These are phyloP conservation scores for Debaryomyces coudertii DNA, from an alignment of 1,139 yeast species.

Conservation along the genomic window DNA sequence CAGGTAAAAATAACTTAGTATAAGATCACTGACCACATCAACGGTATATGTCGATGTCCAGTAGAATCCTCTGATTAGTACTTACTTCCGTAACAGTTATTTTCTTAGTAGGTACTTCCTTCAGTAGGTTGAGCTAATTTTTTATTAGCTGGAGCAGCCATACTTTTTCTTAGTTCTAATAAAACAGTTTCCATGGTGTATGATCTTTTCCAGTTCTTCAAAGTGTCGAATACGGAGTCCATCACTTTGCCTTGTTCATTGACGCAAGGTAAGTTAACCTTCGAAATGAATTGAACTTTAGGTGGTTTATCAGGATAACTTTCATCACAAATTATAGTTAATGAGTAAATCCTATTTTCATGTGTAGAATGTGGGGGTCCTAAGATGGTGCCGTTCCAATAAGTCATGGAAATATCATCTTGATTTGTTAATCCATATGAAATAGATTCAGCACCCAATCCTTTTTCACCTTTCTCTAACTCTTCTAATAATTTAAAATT, in stretches of 20 bases:
- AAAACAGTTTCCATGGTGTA: constrained; percentile 91
- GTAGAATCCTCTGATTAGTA: constrained; percentile 35
- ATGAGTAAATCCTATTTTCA: constrained; percentile 89
- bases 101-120: constrained; percentile 63
- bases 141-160: constrained; percentile 84
- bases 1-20: neutral
- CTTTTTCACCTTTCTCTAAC: constrained; percentile 97
- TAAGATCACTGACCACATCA: neutral
- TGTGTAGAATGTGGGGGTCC: constrained; percentile 97
- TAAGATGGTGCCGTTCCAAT: constrained; percentile 94
- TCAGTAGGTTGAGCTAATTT: constrained; percentile 90
- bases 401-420: constrained; percentile 88
- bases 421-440: constrained; percentile 89
- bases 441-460: constrained; percentile 94
- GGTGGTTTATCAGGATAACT: constrained; percentile 92
- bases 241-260: constrained; percentile 70
- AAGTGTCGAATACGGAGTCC: constrained; percentile 62
- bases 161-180: constrained; percentile 77
- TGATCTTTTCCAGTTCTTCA: constrained; percentile 83
- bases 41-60: neutral
- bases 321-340: constrained; percentile 80
- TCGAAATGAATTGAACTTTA: constrained; percentile 72
- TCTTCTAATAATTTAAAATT: constrained; percentile 93
- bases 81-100: constrained; percentile 34
- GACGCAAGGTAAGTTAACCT: constrained; percentile 90